These are phyloP conservation scores for Sordaria brevicollis DNA, from an alignment of 495 filamentous ascomycete species.

Conservation along the genomic window DNA sequence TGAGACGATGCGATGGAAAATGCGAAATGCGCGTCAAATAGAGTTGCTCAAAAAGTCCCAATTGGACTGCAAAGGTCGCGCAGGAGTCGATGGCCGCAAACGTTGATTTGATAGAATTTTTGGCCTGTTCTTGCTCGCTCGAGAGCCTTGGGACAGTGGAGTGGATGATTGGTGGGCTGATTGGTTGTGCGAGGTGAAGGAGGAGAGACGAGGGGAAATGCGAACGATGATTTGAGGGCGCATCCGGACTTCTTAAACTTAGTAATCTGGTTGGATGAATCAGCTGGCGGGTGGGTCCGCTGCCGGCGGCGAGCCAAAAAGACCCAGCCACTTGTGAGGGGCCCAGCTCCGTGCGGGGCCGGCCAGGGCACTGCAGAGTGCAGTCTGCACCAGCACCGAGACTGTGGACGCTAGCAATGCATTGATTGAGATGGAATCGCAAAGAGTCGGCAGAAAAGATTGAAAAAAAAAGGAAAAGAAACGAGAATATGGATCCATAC, in stretches of 20 bases:
- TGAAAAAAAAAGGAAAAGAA: background rate
- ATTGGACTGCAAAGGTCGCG: slow-evolving; percentile 23
- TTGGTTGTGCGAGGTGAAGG: slow-evolving; percentile 33
- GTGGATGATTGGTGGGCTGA: slow-evolving; percentile 26
- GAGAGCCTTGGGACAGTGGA: slow-evolving; percentile 16
- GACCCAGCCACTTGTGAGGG: slow-evolving; percentile 18
- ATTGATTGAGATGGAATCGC: background rate
- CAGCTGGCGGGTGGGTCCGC: slow-evolving; percentile 21
- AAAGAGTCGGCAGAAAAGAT: background rate
- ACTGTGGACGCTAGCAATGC: background rate
- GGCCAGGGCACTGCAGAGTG: background rate
- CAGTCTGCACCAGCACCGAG: background rate
- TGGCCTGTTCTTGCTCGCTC: slow-evolving; percentile 15
- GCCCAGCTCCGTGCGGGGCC: slow-evolving; percentile 11
- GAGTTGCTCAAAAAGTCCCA: slow-evolving; percentile 6
- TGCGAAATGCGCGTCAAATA: background rate
- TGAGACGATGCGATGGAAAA: background rate
- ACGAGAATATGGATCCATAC: background rate
- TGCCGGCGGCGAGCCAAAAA: slow-evolving; percentile 2
- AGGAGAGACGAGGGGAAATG: slow-evolving; percentile 28
- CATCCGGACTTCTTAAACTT: slow-evolving; percentile 25
- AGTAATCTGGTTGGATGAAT: slow-evolving; percentile 33
- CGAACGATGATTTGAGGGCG: slow-evolving; percentile 34
- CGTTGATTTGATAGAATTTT: slow-evolving; percentile 29
- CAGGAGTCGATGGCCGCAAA: slow-evolving; percentile 8